These are phyloP conservation scores for Nepenthes mirabilis DNA, from an alignment of 148 eudicot genomes.

Conservation along the genomic window DNA sequence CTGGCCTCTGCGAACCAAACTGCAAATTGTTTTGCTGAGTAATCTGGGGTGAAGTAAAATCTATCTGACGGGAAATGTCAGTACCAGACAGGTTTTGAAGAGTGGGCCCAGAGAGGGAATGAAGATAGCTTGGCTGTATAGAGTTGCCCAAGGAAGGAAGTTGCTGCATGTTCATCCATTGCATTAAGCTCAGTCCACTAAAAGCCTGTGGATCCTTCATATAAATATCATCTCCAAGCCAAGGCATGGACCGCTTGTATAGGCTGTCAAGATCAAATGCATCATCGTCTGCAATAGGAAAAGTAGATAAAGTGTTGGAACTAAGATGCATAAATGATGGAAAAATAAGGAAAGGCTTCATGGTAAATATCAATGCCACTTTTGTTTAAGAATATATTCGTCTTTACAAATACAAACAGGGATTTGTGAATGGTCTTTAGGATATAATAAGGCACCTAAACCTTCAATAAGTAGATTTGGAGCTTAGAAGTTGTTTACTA, in stretches of 20 bases:
- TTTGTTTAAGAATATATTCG: no score
- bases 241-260: conserved; percentile 85
- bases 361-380: no score
- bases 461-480: no score
- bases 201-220: conserved; percentile 50
- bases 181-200: conserved; percentile 72
- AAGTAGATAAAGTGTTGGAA: neutral
- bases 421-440: no score
- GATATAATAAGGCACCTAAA: no score
- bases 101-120: conserved; percentile 39
- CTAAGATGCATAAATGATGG: no score
- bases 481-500: no score
- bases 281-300: conserved; percentile 54
- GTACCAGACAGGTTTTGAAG: conserved; percentile 38
- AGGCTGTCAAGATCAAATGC: conserved; percentile 43
- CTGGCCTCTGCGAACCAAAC: conserved; percentile 38
- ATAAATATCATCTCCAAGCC: conserved; percentile 71
- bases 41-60: conserved; percentile 43
- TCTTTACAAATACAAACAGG: no score
- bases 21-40: conserved; percentile 54
- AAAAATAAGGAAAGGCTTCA: no score
- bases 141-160: conserved; percentile 46
- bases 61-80: conserved; percentile 53
- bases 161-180: conserved; percentile 96
- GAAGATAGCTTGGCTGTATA: conserved; percentile 44